Evolutionary conservation across 2,329 filamentous ascomycete genomes (phyloP).

Genomic region (Botryotinia globosa): DNA sequence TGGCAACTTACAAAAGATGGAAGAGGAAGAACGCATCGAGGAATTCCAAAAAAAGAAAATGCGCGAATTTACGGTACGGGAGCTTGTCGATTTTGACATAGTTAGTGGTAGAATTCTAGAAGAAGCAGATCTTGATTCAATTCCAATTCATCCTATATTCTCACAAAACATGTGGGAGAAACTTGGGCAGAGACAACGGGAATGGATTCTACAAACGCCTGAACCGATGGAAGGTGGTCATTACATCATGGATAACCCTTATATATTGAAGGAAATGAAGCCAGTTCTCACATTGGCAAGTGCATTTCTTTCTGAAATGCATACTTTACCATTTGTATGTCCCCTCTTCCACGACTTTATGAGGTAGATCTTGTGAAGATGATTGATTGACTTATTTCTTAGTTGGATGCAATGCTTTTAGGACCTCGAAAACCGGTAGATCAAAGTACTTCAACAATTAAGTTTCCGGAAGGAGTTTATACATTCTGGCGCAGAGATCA

Average conservation of each 20-base stretch:
- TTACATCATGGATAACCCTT: constrained; percentile 21
- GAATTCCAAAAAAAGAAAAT: background rate
- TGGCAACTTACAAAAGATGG: background rate
- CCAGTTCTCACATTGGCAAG: constrained; percentile 33
- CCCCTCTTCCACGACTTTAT: background rate
- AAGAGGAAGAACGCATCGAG: constrained; percentile 3
- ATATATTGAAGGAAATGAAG: constrained; percentile 24
- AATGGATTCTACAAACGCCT: background rate
- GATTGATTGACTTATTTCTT: background rate
- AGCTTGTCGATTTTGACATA: constrained; percentile 17
- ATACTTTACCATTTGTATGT: constrained; percentile 1
- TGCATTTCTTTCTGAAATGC: constrained; percentile 26
- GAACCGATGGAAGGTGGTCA: constrained; percentile 1
- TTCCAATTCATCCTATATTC: constrained; percentile 8
- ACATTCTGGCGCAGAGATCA: constrained; percentile 7
- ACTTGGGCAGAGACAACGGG: background rate
- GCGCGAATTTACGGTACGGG: background rate
- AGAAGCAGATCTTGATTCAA: background rate
- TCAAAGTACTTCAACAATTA: background rate
- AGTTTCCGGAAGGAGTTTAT: background rate
- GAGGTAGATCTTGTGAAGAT: background rate
- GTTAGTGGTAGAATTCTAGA: background rate
- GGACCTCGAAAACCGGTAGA: background rate
- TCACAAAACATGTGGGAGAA: background rate
- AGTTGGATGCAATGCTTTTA: constrained; percentile 9